These are phyloP conservation scores for Salix arbutifolia DNA, from an alignment of 345 rosid genomes.

Conservation along the genomic window DNA sequence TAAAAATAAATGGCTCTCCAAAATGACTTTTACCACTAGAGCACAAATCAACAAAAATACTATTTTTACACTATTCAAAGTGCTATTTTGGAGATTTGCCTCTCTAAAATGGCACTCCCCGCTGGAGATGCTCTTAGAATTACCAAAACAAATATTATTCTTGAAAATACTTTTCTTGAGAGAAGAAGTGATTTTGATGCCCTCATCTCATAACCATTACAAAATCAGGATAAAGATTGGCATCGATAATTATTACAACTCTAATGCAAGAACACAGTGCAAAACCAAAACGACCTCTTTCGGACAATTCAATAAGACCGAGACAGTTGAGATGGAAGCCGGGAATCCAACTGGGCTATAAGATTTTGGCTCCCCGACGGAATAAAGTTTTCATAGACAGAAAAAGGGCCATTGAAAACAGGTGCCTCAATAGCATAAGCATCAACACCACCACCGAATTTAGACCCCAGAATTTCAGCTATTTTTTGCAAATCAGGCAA, in stretches of 20 bases:
- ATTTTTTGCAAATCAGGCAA: conserved; percentile 56
- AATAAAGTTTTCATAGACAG: conserved; percentile 65
- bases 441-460: conserved; percentile 57
- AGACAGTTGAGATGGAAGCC: conserved; percentile 56
- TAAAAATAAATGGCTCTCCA: no score
- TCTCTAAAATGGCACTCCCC: no score
- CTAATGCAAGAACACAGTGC: background rate
- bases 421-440: conserved; percentile 78
- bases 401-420: conserved; percentile 63
- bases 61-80: no score
- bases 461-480: conserved; percentile 68
- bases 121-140: no score
- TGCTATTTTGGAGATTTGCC: no score
- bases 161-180: conserved; percentile 18
- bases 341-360: conserved; percentile 58
- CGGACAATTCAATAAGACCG: conserved; percentile 55
- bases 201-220: no score
- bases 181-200: no score
- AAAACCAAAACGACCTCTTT: conserved; percentile 37
- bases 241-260: background rate
- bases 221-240: background rate
- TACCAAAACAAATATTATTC: no score
- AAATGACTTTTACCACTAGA: no score
- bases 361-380: conserved; percentile 60
- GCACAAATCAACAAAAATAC: no score